Percentiles rank a stretch among this genome's conserved stretches.
These are phyloP conservation scores for Anthracocystis walkeri DNA, from an alignment of 1,284 basidiomycete genomes.

Conservation along the genomic window DNA sequence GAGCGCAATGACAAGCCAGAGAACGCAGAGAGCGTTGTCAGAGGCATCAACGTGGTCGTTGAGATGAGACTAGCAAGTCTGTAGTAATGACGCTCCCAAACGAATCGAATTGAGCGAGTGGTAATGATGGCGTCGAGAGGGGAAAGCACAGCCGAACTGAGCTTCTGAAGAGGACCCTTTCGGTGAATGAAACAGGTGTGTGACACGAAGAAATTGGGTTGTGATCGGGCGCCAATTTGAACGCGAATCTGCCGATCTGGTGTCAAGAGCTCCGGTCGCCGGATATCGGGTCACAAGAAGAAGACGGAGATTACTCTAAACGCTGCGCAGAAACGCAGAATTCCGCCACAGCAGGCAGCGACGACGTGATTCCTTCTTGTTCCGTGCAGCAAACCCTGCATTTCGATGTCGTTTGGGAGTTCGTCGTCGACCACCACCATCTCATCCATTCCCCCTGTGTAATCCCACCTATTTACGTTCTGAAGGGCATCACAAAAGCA, in stretches of 20 bases:
- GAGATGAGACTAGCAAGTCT: neutral
- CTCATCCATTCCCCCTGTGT: neutral
- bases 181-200: slow-evolving; percentile 4
- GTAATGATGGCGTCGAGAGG: neutral
- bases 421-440: neutral
- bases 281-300: slow-evolving; percentile 15
- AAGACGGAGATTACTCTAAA: slow-evolving; percentile 1
- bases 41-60: slow-evolving; percentile 31
- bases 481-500: neutral
- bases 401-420: neutral
- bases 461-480: no score
- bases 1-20: slow-evolving; percentile 36
- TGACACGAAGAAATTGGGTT: slow-evolving; percentile 16
- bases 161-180: slow-evolving; percentile 18
- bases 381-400: neutral
- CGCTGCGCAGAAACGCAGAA: neutral
- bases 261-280: neutral
- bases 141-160: neutral
- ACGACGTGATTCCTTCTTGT: slow-evolving; percentile 36
- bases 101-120: slow-evolving; percentile 4
- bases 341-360: slow-evolving; percentile 29
- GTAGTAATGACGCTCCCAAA: neutral
- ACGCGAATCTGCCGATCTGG: slow-evolving; percentile 8
- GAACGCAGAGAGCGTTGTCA: slow-evolving; percentile 18
- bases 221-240: slow-evolving; percentile 29